phyloP scores from a whole-genome alignment of 2,329 filamentous ascomycete genomes.

The Lasiodiplodia theobromae region DNA sequence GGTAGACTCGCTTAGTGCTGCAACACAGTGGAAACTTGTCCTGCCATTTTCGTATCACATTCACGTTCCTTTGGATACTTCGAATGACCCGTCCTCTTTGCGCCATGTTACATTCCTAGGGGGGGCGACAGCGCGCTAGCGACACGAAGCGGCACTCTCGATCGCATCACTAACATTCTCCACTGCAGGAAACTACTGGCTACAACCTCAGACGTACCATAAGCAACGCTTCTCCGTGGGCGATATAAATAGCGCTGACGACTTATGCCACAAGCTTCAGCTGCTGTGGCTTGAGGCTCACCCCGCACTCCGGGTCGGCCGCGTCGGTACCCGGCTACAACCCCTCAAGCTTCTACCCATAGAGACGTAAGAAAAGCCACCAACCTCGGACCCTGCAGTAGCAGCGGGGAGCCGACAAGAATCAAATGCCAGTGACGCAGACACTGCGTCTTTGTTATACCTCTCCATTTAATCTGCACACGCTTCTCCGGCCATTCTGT shows the following conservation, averaged over 20 bases:
- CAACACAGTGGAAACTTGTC: no score
- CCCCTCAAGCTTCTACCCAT: constrained; percentile 10
- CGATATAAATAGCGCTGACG: background rate
- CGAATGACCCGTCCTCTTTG: no score
- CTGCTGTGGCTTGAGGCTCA: background rate
- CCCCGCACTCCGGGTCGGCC: constrained; percentile 16
- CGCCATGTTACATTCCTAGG: no score
- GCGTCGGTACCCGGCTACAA: background rate
- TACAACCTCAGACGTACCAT: background rate
- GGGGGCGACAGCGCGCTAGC: background rate
- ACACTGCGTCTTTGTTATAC: background rate
- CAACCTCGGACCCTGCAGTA: constrained; percentile 14
- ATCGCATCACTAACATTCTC: background rate
- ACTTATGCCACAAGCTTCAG: background rate
- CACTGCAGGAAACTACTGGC: background rate
- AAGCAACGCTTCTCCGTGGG: background rate
- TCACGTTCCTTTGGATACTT: no score
- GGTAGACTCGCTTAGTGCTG: background rate
- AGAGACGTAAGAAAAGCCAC: background rate
- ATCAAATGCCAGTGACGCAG: background rate
- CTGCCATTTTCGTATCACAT: no score
- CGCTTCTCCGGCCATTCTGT: background rate
- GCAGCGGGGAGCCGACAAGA: constrained; percentile 1
- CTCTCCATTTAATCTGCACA: background rate
- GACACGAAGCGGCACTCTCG: background rate